These are phyloP conservation scores for Colletotrichum viniferum DNA, from an alignment of 2,329 filamentous ascomycete genomes.

Conservation along the genomic window DNA sequence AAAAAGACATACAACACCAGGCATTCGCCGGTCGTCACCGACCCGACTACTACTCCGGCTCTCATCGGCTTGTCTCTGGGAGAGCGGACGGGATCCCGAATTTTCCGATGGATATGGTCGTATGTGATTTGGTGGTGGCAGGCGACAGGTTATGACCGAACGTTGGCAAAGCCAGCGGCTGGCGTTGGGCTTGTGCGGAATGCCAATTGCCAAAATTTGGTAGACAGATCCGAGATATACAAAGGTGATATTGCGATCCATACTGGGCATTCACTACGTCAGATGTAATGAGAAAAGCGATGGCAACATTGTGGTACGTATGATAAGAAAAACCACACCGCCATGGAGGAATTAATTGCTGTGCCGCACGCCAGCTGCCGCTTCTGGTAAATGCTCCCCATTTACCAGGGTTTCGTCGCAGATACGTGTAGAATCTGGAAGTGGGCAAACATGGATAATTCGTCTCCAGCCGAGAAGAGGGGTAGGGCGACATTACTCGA, in stretches of 20 bases:
- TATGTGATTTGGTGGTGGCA: background rate
- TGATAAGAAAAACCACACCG: background rate
- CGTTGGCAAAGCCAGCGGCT: background rate
- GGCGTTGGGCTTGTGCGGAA: background rate
- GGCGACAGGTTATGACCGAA: background rate
- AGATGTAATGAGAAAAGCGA: background rate
- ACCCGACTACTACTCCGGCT: background rate
- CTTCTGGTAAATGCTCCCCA: background rate
- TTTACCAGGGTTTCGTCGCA: background rate
- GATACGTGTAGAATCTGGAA: background rate
- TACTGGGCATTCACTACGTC: background rate
- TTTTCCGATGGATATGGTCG: background rate
- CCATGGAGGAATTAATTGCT: background rate
- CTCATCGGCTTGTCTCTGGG: background rate
- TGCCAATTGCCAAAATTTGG: background rate
- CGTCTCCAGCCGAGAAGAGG: background rate
- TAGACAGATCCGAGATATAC: background rate
- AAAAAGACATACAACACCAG: background rate
- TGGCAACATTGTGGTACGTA: background rate
- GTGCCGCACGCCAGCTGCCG: background rate
- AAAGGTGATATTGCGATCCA: background rate
- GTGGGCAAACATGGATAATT: background rate
- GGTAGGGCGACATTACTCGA: background rate
- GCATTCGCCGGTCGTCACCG: background rate
- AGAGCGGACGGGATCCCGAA: background rate